A percentile compares a stretch with the other conserved stretches of the same genome.
Evolutionary conservation across 441 rosid species (phyloP).

Genomic region (Rhodomyrtus psidioides): DNA sequence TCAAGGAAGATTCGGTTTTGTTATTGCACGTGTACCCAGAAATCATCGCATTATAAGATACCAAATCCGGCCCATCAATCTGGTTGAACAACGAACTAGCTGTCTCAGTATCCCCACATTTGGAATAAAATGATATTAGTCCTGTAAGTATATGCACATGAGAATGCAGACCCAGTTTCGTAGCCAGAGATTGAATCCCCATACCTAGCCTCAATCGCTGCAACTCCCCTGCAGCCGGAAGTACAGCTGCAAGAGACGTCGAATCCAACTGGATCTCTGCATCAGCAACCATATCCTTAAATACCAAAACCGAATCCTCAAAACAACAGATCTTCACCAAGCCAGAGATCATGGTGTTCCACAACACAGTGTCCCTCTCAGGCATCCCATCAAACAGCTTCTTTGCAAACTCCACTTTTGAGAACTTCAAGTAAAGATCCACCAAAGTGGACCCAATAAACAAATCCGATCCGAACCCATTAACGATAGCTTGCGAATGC

Average conservation of each 20-base stretch:
- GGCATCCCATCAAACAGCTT: constrained; percentile 59
- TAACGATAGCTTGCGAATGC: constrained; percentile 41
- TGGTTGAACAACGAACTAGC: constrained; percentile 38
- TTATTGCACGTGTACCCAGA: constrained; percentile 57
- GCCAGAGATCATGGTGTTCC: constrained; percentile 67
- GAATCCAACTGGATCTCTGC: constrained; percentile 28
- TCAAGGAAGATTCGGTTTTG: constrained; percentile 34
- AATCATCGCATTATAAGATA: constrained; percentile 75
- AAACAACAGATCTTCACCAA: constrained; percentile 33
- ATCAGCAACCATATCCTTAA: constrained; percentile 36
- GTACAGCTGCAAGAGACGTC: constrained; percentile 43
- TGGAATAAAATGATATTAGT: constrained; percentile 52
- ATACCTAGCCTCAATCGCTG: constrained; percentile 47
- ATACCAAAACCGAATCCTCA: constrained; percentile 37
- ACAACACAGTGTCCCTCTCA: constrained; percentile 51
- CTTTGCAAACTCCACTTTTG: constrained; percentile 21
- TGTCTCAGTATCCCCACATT: constrained; percentile 38
- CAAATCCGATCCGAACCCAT: constrained; percentile 49
- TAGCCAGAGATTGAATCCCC: constrained; percentile 51
- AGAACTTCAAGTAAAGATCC: constrained; percentile 43
- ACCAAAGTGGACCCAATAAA: constrained; percentile 53
- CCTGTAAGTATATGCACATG: constrained; percentile 54
- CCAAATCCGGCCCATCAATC: constrained; percentile 47
- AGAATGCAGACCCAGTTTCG: constrained; percentile 38
- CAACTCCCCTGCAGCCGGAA: constrained; percentile 70